Conservation (phyloP, 2,329 filamentous ascomycete genomes). For the Aspergillus clavatus region DNA sequence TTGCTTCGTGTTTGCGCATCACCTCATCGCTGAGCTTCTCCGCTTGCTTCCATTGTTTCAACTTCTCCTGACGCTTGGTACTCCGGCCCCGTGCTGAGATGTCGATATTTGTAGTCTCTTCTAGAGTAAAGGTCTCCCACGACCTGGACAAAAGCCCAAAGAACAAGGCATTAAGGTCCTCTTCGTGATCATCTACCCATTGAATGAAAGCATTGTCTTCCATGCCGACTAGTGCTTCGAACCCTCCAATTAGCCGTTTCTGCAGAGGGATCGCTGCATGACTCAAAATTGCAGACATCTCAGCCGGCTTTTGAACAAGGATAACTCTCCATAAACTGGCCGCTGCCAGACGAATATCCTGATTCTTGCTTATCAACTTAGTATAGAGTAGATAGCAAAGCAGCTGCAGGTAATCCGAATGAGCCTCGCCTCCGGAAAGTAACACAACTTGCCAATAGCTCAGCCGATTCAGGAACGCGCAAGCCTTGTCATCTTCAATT, state of each 20-base stretch:
- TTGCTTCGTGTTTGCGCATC: constrained; percentile 75
- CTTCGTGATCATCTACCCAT: constrained; percentile 81
- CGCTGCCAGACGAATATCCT: constrained; percentile 66
- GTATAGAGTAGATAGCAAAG: constrained; percentile 92
- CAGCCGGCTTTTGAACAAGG: constrained; percentile 85
- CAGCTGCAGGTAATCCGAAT: constrained; percentile 76
- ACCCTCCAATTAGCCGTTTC: constrained; percentile 65
- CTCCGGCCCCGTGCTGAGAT: constrained; percentile 68
- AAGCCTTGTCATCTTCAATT: constrained; percentile 65
- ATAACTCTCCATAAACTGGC: constrained; percentile 87
- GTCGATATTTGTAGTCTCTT: constrained; percentile 75
- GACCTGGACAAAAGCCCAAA: constrained; percentile 71
- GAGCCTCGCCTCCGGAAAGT: constrained; percentile 68
- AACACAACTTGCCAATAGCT: constrained; percentile 95
- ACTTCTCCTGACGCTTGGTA: constrained; percentile 70
- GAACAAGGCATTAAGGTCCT: constrained; percentile 76
- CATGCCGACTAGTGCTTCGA: constrained; percentile 77
- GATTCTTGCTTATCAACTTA: constrained; percentile 69
- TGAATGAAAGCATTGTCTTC: constrained; percentile 82
- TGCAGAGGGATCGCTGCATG: constrained; percentile 68
- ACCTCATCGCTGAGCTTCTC: constrained; percentile 64
- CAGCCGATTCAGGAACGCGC: constrained; percentile 74
- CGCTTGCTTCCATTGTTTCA: constrained; percentile 74
- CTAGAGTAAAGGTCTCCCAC: constrained; percentile 82
- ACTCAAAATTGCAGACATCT: constrained; percentile 68